These are phyloP conservation scores for Xylaria sp. DNA, from an alignment of 2,329 filamentous ascomycete species.

Conservation along the genomic window DNA sequence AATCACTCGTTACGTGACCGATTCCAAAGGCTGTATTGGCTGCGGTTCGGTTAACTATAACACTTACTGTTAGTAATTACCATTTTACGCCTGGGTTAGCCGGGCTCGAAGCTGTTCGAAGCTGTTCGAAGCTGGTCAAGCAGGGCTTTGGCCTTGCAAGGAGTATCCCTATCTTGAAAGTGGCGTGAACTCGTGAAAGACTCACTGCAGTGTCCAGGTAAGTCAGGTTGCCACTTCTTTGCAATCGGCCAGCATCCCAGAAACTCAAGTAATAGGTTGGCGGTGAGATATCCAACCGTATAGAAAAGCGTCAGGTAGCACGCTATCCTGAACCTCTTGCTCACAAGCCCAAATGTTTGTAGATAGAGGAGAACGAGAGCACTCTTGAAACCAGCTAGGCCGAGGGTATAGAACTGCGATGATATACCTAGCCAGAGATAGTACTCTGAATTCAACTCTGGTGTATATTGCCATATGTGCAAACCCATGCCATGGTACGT, in stretches of 20 bases:
- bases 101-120: neutral
- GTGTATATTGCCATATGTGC: conserved; percentile 49
- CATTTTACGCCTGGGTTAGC: neutral
- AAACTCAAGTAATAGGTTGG: conserved; percentile 60
- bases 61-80: neutral
- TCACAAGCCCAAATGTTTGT: conserved; percentile 46
- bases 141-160: neutral
- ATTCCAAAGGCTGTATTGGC: conserved; percentile 48
- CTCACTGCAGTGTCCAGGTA: conserved; percentile 43
- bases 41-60: conserved; percentile 40
- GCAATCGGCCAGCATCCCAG: conserved; percentile 47
- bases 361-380: conserved; percentile 47
- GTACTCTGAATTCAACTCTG: conserved; percentile 46
- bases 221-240: conserved; percentile 44
- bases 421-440: conserved; percentile 50
- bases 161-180: neutral
- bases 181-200: neutral
- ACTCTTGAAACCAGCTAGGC: conserved; percentile 48
- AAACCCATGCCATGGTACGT: conserved; percentile 49
- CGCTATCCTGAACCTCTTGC: conserved; percentile 44
- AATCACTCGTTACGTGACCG: conserved; percentile 48
- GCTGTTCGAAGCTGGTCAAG: neutral
- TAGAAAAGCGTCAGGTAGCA: conserved; percentile 48
- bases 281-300: conserved; percentile 69
- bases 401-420: conserved; percentile 48